Evolutionary conservation across 2,329 filamentous ascomycete genomes (phyloP), one percentile per base, ranked within the genome.

Genomic region (Verticillium albo-atrum): DNA sequence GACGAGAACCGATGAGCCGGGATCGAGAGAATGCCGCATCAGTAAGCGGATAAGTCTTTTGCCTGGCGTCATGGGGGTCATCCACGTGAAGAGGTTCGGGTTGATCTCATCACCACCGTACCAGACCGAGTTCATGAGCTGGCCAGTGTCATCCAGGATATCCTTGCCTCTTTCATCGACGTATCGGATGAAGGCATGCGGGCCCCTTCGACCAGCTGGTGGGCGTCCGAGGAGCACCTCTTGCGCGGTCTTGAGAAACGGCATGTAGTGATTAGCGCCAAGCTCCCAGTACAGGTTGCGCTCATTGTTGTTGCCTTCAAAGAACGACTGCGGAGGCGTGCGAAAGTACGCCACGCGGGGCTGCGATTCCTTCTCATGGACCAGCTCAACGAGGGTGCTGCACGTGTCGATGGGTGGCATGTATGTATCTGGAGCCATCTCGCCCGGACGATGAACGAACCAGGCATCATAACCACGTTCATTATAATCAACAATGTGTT

Each of bases 191-290:
- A 47, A 20, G 2, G 20, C 42, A 23, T 42, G 57, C 15, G 28
- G 14, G 50, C 9, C 7, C 4, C 25, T 32, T 20, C 7, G 54
- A 5, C 17, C 23, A 20, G 3, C 25, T 20, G 42, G 42, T 20
- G 61, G 58, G 1, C 14, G 58, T 1, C 68, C 69, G 3, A 67
- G 54, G 4, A 74, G 42, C 5, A 72, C 65, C 3, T 72, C 67
- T 6, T 69, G 61, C 0, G 67, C 65, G 0, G 65, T 64, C 28
- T 56, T 61, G 20, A 74, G 55, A 27, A 67, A 66, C 0, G 56
- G 56, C 42, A 66, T 66, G 58, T 65, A 73, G 52, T 70, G 66
- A 51, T 71, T 66, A 14, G 65, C 62, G 2, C 62, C 68, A 23
- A 58, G n/a, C 20, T 50, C 34, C 15, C 34, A 30, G 15, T 10